Percentiles rank a stretch among this genome's conserved stretches.
These are phyloP conservation scores for Ganoderma sp. DNA, from an alignment of 1,284 basidiomycete species.

Conservation along the genomic window DNA sequence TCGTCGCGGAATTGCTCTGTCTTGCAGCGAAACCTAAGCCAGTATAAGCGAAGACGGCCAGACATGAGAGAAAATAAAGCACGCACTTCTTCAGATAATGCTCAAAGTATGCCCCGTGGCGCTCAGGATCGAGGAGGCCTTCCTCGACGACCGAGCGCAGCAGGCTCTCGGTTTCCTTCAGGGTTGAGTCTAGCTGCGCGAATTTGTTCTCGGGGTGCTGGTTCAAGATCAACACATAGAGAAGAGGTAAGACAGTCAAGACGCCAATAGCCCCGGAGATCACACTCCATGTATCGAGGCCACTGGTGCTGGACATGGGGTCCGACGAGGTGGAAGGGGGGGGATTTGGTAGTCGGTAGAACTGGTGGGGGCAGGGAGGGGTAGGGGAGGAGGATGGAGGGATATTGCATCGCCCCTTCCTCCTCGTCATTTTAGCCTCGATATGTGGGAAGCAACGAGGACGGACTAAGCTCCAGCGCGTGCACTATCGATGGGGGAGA, in stretches of 20 bases:
- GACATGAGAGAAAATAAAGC: background rate
- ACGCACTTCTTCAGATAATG: background rate
- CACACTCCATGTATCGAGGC: background rate
- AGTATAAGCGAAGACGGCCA: background rate
- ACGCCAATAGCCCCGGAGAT: background rate
- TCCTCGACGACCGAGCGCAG: too few species aligned
- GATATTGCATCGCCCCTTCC: too few species aligned
- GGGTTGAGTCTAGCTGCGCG: background rate
- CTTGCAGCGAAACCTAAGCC: background rate
- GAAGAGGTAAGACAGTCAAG: background rate
- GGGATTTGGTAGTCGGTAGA: background rate
- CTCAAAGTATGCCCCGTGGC: conserved; percentile 32
- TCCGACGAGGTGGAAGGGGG: background rate
- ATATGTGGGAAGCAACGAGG: too few species aligned
- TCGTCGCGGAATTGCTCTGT: background rate
- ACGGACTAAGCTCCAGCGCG: too few species aligned
- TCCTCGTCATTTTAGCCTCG: too few species aligned
- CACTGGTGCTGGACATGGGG: background rate
- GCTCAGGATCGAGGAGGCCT: conserved; percentile 15
- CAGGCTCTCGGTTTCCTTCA: background rate
- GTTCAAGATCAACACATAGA: background rate
- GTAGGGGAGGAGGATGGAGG: too few species aligned
- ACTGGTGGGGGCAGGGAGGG: too few species aligned
- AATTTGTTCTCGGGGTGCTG: conserved; percentile 2
- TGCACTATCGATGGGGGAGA: too few species aligned